Percentiles rank a stretch among this genome's conserved stretches.
phyloP scores from a whole-genome alignment of 345 rosid species.

The Arabis alpina region DNA sequence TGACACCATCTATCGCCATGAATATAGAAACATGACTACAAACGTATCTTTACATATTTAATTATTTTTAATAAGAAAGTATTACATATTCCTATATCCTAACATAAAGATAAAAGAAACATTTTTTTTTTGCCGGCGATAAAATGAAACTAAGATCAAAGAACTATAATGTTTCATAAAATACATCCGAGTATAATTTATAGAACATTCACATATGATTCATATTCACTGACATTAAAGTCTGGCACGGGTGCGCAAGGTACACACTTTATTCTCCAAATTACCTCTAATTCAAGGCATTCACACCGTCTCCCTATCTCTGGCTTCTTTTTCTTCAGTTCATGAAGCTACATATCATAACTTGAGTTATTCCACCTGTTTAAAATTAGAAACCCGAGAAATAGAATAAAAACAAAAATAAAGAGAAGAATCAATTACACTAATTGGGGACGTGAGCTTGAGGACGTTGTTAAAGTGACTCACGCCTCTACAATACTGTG shows the following conservation, averaged over 20 bases:
- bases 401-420: too few relatives aligned
- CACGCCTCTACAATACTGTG: constrained; percentile 42
- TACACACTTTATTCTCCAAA: constrained; percentile 40
- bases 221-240: constrained; percentile 9
- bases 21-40: too few relatives aligned
- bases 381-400: neutral
- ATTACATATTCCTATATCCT: too few relatives aligned
- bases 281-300: constrained; percentile 29
- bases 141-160: neutral
- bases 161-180: neutral
- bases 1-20: too few relatives aligned
- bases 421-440: constrained; percentile 16
- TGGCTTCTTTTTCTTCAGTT: neutral
- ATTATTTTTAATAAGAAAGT: too few relatives aligned
- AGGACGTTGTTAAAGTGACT: constrained; percentile 33
- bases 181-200: constrained; percentile 2
- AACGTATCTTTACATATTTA: too few relatives aligned
- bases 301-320: constrained; percentile 22
- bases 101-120: neutral
- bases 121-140: too few relatives aligned
- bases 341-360: constrained; percentile 15
- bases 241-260: constrained; percentile 26
- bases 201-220: constrained; percentile 17
- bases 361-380: neutral
- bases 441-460: constrained; percentile 25